Base-by-base conservation (phyloP, 2,329 filamentous ascomycete genomes). In the Fusarium circinatum region DNA sequence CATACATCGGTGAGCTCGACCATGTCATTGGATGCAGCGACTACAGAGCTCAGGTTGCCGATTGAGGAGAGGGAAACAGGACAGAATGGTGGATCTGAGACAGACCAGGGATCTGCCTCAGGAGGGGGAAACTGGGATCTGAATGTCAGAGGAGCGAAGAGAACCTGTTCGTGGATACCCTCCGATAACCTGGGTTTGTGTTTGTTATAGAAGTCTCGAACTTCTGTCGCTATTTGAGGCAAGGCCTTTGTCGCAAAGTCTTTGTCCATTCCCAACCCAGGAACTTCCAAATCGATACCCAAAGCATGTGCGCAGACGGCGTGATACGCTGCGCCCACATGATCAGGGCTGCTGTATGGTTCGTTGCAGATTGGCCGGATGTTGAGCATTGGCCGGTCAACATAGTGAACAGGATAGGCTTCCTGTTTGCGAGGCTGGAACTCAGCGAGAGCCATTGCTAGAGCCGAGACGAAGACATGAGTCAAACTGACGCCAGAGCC, bases 321-420 rank as follows among this genome's bases (percentile, higher is more conserved):
- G 11, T 64, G 55, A n/a, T 44, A 64, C 6, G 61, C 6, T 30
- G 55, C 30, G 4, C 42, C 41, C 7, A 48, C 47, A 41, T 65
- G 59, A 18, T 36, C 13, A 6, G 48, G 28, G 8, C 20, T 20
- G 2, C 47, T 20, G 14, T 41, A 64, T 2, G 59, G 48, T 5
- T n/a, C 22, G 6, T 6, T 9, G 17, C 59, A 65, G 6, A 47
- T 36, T 8, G 62, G 48, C 0, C 48, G 48, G 4, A 65, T 12
- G 20, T 65, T 65, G 13, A 64, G 36, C 59, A 65, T 64, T 5
- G 59, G 26, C 3, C 48, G 60, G 17, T 63, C 48, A 6, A 65
- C 39, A 5, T 48, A 65, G 0, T 41, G 41, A 24, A 28, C 59
- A 30, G 24, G 2, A 10, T 56, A 64, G 0, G 26, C 0, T 5